Percentiles rank a stretch among this genome's conserved stretches.
phyloP scores from a whole-genome alignment of 2,329 filamentous ascomycete species.

The Cercospora brassicicola region DNA sequence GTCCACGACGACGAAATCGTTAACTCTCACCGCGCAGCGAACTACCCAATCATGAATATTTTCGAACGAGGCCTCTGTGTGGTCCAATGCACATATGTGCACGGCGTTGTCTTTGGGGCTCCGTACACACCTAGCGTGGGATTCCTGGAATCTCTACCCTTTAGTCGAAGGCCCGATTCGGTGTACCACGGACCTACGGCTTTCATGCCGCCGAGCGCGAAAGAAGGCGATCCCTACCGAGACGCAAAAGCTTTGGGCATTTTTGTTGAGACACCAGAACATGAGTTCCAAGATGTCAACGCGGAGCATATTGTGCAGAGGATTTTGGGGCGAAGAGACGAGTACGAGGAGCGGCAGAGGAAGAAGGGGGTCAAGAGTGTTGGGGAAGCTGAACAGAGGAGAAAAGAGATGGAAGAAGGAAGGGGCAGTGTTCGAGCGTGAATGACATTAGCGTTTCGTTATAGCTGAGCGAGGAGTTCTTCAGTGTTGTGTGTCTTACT shows the following conservation, averaged over 20 bases:
- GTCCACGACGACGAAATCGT: slow-evolving; percentile 94
- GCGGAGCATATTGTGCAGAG: slow-evolving; percentile 87
- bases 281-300: slow-evolving; percentile 84
- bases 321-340: slow-evolving; percentile 80
- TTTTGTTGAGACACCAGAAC: slow-evolving; percentile 73
- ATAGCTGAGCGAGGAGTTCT: background rate
- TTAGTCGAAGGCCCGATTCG: slow-evolving; percentile 59
- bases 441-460: background rate
- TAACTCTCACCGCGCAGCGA: slow-evolving; percentile 94
- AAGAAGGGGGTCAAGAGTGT: slow-evolving; percentile 85
- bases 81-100: slow-evolving; percentile 89
- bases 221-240: slow-evolving; percentile 60
- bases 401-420: slow-evolving; percentile 15
- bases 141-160: slow-evolving; percentile 74
- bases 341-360: slow-evolving; percentile 89
- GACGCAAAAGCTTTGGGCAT: slow-evolving; percentile 80
- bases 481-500: background rate
- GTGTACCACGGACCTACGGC: slow-evolving; percentile 97
- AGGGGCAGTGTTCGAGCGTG: background rate
- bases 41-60: slow-evolving; percentile 99
- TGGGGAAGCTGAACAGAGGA: slow-evolving; percentile 59
- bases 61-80: slow-evolving; percentile 95
- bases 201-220: slow-evolving; percentile 65
- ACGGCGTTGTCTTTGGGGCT: slow-evolving; percentile 84
- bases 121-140: slow-evolving; percentile 80